Evolutionary conservation across 2,329 filamentous ascomycete genomes (phyloP), one percentile per base, ranked within the genome.

Genomic region (Rugonectria rugulosa): DNA sequence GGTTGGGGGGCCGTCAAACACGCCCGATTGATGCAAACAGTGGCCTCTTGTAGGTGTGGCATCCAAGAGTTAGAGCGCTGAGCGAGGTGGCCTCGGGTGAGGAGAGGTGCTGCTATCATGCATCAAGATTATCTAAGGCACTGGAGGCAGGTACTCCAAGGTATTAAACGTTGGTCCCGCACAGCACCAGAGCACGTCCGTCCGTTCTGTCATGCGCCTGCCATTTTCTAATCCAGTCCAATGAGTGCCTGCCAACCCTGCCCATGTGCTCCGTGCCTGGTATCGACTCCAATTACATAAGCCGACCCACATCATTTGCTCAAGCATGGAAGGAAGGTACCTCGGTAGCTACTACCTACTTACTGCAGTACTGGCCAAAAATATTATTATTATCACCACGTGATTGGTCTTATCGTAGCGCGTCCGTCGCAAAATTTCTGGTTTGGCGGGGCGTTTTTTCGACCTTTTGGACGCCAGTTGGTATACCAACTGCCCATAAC

Each of bases 351-450:
- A n/a, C n/a, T n/a, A n/a, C n/a, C n/a, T n/a, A n/a, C n/a, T n/a
- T n/a, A n/a, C n/a, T n/a, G n/a, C n/a, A n/a, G n/a, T n/a, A n/a
- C n/a, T n/a, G n/a, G n/a, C n/a, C n/a, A n/a, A n/a, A n/a, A n/a
- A n/a, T n/a, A n/a, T 26, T 27, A 17, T 11, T 11, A 20, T 53
- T 73, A 74, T 74, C 72, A 2, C 8, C 72, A 74, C 72, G 72
- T 74, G 72, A 71, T 3, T 1, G 0, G 0, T 11, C 52, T 70
- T 73, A 74, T 74, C 67, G 40, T 19, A 9, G 31, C 29, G 17
- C 44, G 26, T 54, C 52, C 34, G 57, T 61, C 61, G 63, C 65
- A 68, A 75, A 74, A 75, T 72, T 73, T 75, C 69, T 67, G 57
- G 68, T 52, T 56, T 69, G 57, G 63, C 45, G 58, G 65, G 59